Evolutionary conservation across 805 yeast genomes (phyloP), one percentile per base, ranked within the genome.

Genomic region (Ogataea thermomethanolica): DNA sequence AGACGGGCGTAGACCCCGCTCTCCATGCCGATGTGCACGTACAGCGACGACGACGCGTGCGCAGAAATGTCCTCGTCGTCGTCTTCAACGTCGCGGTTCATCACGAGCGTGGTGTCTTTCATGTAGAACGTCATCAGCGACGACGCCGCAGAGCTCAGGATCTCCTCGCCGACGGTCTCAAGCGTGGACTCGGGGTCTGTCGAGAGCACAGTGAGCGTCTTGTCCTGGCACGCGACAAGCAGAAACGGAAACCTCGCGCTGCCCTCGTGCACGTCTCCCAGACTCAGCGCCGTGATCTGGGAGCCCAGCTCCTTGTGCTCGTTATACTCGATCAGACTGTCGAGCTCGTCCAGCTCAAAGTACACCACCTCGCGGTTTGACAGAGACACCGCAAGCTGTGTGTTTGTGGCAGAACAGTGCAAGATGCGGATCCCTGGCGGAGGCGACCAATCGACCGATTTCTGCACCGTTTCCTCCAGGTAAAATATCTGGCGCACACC

Each of bases 1-100:
- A 87, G 74, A 12, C 81, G 66, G 2, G 81, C 79, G 62, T 83
- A 87, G 1, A 90, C 77, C 14, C 98, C 98, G 58, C 80, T 86
- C n/a, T 65, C 73, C 69, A 89, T 70, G 1, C 97, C 97, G 35
- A 88, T 73, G 59, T 89, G 95, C 8, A 85, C 70, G 43, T 65
- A 70, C 3, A 65, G 42, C 1, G 50, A 44, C 30, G 45, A 44
- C 12, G 45, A 31, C 1, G 37, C 31, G 10, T 41, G 35, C 6
- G 40, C 29, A 7, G 33, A 37, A 26, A 40, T 46, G 21, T 26
- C 49, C 23, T 34, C 51, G 29, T 12, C 48, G 8, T 46, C 58
- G 1, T 35, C 48, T 8, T 48, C 52, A 22, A 38, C 43, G 5
- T 43, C 47, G 7, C 32, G 37, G 25, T 31, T 38, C 21, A 39